Percentiles rank a stretch among this genome's conserved stretches.
Conservation (phyloP, 2,329 filamentous ascomycete genomes). For the Pseudonectria foliicola region DNA sequence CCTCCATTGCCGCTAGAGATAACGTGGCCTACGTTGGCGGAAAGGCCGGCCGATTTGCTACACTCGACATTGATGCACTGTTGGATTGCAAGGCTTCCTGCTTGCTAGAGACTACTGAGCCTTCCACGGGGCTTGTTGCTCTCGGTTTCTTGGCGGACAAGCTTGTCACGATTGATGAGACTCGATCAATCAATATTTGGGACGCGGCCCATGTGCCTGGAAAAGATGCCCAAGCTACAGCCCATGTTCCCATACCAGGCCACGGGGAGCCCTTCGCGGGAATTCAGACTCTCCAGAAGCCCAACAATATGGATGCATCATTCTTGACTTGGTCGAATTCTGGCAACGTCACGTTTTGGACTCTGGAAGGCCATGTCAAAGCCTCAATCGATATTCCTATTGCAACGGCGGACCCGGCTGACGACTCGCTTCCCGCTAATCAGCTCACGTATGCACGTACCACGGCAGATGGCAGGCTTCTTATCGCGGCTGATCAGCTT, state of each 20-base stretch:
- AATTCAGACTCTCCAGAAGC: conserved; percentile 55
- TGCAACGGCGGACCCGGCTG: conserved; percentile 49
- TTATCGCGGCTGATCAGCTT: conserved; percentile 79
- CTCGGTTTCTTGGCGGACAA: conserved; percentile 62
- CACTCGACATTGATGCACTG: conserved; percentile 44
- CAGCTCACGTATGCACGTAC: conserved; percentile 54
- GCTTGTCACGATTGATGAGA: conserved; percentile 68
- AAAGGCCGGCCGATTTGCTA: conserved; percentile 52
- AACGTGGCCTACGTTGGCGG: conserved; percentile 62
- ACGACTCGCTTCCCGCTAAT: conserved; percentile 47
- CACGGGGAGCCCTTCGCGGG: conserved; percentile 64
- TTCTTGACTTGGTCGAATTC: conserved; percentile 88
- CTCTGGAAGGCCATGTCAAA: conserved; percentile 60
- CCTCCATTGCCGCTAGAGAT: conserved; percentile 56
- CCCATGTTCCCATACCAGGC: conserved; percentile 52
- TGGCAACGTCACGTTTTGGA: conserved; percentile 80
- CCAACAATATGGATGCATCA: conserved; percentile 56
- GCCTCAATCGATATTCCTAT: conserved; percentile 60
- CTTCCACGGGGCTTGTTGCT: conserved; percentile 48
- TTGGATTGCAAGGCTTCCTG: conserved; percentile 34
- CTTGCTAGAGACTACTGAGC: conserved; percentile 31
- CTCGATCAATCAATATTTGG: conserved; percentile 67
- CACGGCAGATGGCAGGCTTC: conserved; percentile 53
- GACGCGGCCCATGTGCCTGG: conserved; percentile 38
- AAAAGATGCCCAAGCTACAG: conserved; percentile 28